A percentile compares a stretch with the other conserved stretches of the same genome.
Conservation (phyloP, 2,329 filamentous ascomycete genomes). For the Cylindrodendrum hubeiense region DNA sequence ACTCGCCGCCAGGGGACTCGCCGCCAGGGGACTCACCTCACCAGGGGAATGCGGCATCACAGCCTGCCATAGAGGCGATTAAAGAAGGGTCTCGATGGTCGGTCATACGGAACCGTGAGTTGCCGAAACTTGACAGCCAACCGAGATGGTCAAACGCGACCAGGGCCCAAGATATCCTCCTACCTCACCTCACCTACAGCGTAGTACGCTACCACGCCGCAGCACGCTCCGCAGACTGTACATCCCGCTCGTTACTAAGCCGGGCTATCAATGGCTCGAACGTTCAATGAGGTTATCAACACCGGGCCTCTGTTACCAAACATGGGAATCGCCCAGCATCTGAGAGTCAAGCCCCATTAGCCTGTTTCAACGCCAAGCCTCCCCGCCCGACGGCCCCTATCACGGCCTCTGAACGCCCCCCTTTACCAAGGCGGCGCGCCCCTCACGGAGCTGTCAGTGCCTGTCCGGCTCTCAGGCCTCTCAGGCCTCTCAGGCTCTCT, state of each 20-base stretch:
- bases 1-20: background rate
- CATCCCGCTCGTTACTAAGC: constrained; percentile 1
- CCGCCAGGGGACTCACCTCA: background rate
- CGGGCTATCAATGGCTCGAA: background rate
- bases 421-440: background rate
- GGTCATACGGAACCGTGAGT: constrained; percentile 17
- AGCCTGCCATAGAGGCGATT: background rate
- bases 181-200: too few relatives aligned
- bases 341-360: background rate
- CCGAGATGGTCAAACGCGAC: background rate
- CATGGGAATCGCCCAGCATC: background rate
- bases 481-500: background rate
- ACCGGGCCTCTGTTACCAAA: background rate
- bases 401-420: background rate
- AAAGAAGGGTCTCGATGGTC: constrained; percentile 13
- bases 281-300: constrained; percentile 3
- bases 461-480: constrained; percentile 1
- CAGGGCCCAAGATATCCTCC: background rate
- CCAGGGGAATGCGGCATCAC: background rate
- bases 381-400: background rate
- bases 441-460: background rate
- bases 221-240: background rate
- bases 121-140: constrained; percentile 18
- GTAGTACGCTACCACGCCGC: background rate
- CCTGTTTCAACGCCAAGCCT: constrained; percentile 23